These are phyloP conservation scores for Chondrostereum purpureum DNA, from an alignment of 1,284 basidiomycete species.

Conservation along the genomic window DNA sequence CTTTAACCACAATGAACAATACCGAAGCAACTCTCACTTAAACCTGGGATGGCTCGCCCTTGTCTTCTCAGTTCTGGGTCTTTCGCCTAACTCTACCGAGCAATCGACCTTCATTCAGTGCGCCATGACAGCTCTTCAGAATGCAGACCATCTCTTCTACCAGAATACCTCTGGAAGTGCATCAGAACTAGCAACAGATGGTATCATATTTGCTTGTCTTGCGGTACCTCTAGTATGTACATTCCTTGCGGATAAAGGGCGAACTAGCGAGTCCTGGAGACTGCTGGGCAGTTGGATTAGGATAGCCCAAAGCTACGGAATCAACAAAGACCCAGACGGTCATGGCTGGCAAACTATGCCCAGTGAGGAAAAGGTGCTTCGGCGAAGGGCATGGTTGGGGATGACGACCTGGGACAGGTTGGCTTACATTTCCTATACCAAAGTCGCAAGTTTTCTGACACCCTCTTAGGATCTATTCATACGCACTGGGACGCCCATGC, in stretches of 20 bases:
- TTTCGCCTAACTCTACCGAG: slow-evolving; percentile 23
- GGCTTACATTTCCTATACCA: slow-evolving; percentile 18
- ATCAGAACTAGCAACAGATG: slow-evolving; percentile 36
- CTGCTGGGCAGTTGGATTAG: slow-evolving; percentile 37
- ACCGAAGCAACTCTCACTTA: too few species aligned
- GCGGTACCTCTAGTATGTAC: slow-evolving; percentile 38
- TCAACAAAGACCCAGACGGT: slow-evolving; percentile 46
- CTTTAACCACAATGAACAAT: too few species aligned
- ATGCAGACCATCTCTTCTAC: slow-evolving; percentile 40
- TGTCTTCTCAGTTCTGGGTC: slow-evolving; percentile 40
- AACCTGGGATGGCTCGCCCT: slow-evolving; percentile 46
- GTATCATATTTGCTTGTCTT: slow-evolving; percentile 39
- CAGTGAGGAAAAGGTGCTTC: slow-evolving; percentile 36
- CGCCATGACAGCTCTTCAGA: slow-evolving; percentile 36
- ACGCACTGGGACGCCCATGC: slow-evolving; percentile 37
- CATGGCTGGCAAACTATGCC: slow-evolving; percentile 42
- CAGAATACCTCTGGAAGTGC: slow-evolving; percentile 29
- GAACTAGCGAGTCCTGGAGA: slow-evolving; percentile 50
- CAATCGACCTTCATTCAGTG: slow-evolving; percentile 30
- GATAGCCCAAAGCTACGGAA: slow-evolving; percentile 40
- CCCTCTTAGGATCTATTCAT: slow-evolving; percentile 38
- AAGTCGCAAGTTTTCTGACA: not conserved
- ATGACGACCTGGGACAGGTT: slow-evolving; percentile 42
- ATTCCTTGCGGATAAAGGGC: slow-evolving; percentile 41
- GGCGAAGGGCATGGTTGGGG: slow-evolving; percentile 43